Conservation (phyloP, 2,329 filamentous ascomycete species). For the Exophiala bonariae region DNA sequence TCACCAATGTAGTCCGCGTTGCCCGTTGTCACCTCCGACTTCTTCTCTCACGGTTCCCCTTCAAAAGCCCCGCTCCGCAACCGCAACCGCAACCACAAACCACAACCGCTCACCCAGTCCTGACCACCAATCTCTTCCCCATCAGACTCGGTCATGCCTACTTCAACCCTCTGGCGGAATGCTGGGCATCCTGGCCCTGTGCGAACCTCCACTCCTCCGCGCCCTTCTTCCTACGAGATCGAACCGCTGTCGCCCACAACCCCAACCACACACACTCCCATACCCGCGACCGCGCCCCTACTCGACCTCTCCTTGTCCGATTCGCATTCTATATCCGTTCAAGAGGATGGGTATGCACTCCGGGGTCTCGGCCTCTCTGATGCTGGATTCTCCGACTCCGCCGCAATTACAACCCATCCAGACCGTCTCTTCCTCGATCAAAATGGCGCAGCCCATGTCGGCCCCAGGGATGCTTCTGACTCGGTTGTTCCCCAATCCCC, state of each 20-base stretch:
- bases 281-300: constrained; percentile 4
- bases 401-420: constrained; percentile 14
- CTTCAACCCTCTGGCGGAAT: constrained; percentile 27
- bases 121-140: no score
- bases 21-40: constrained; percentile 2
- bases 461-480: constrained; percentile 9
- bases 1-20: constrained; percentile 23
- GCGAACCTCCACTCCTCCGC: constrained; percentile 21
- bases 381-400: constrained; percentile 5
- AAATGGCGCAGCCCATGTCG: constrained; percentile 25
- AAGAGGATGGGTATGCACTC: constrained; percentile 11
- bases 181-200: constrained; percentile 8
- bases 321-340: not conserved
- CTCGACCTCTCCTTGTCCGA: not conserved
- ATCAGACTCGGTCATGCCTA: constrained; percentile 28
- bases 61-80: constrained; percentile 23
- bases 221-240: constrained; percentile 19
- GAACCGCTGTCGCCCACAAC: constrained; percentile 28
- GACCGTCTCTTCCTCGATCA: constrained; percentile 26
- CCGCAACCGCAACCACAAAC: constrained; percentile 1
- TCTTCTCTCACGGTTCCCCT: constrained; percentile 7
- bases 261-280: constrained; percentile 9
- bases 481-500: not conserved
- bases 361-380: constrained; percentile 24
- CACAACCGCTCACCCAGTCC: not conserved